phyloP scores from a whole-genome alignment of 2,329 filamentous ascomycete genomes.

The Thelonectria rubi region DNA sequence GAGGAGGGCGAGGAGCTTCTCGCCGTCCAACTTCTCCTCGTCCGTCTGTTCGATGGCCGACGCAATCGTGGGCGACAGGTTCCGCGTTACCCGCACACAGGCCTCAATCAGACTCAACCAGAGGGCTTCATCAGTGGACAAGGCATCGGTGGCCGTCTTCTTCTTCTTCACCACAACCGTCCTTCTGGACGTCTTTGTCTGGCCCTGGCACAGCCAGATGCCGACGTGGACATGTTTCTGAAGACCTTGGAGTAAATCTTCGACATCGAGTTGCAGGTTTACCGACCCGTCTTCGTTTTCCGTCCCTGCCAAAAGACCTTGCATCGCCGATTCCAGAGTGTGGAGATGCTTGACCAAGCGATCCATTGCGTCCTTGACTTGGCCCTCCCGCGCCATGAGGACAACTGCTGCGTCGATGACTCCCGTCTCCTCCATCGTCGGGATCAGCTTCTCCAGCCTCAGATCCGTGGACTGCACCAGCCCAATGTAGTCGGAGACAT shows the following conservation, averaged over 20 bases:
- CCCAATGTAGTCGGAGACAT: slow-evolving; percentile 87
- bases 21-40: slow-evolving; percentile 57
- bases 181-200: slow-evolving; percentile 70
- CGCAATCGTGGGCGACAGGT: slow-evolving; percentile 66
- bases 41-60: slow-evolving; percentile 41
- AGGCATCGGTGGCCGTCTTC: slow-evolving; percentile 54
- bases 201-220: slow-evolving; percentile 92
- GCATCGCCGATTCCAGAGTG: slow-evolving; percentile 80
- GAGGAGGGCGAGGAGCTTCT: slow-evolving; percentile 72
- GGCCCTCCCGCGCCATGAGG: slow-evolving; percentile 87
- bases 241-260: slow-evolving; percentile 78
- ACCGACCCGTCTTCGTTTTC: slow-evolving; percentile 62
- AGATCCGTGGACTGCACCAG: slow-evolving; percentile 80
- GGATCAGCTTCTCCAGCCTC: slow-evolving; percentile 80
- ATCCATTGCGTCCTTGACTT: slow-evolving; percentile 83
- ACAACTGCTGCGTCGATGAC: slow-evolving; percentile 93
- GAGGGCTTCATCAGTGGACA: slow-evolving; percentile 64
- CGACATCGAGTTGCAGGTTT: slow-evolving; percentile 69
- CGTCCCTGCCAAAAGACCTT: slow-evolving; percentile 73
- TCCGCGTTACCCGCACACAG: slow-evolving; percentile 70
- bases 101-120: slow-evolving; percentile 71
- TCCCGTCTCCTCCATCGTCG: slow-evolving; percentile 87
- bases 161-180: slow-evolving; percentile 59
- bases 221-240: slow-evolving; percentile 93
- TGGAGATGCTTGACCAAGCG: slow-evolving; percentile 83